Percentiles rank a stretch among this genome's conserved stretches.
Evolutionary conservation across 179 eudicot genomes (phyloP).

Genomic region (Beta macrorhiza): DNA sequence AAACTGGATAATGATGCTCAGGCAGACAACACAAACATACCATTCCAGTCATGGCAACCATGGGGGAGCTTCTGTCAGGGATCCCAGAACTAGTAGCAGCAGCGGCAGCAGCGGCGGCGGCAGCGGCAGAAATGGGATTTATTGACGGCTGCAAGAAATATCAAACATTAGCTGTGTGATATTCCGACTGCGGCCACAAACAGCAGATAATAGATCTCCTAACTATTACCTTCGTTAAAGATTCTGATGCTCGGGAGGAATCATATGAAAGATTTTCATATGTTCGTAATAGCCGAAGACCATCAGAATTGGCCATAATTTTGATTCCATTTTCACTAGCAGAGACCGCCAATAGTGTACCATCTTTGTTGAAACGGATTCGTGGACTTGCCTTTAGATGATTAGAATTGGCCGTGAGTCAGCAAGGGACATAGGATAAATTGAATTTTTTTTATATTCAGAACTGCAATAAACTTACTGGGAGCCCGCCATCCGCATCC

Average conservation of each 20-base stretch:
- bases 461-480: slow-evolving; percentile 47
- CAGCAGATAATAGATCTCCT: slow-evolving; percentile 7
- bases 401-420: slow-evolving; percentile 11
- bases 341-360: slow-evolving; percentile 80
- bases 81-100: slow-evolving; percentile 60
- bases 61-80: slow-evolving; percentile 62
- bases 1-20: not conserved
- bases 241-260: slow-evolving; percentile 66
- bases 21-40: slow-evolving; percentile 34
- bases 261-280: slow-evolving; percentile 63
- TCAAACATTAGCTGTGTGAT: slow-evolving; percentile 9
- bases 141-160: slow-evolving; percentile 54
- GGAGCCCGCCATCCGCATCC: slow-evolving; percentile 93
- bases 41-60: slow-evolving; percentile 53
- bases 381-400: slow-evolving; percentile 74
- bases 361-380: slow-evolving; percentile 90
- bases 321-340: slow-evolving; percentile 86
- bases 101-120: slow-evolving; percentile 40
- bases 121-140: slow-evolving; percentile 55
- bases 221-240: slow-evolving; percentile 54
- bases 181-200: not conserved
- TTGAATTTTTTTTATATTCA: not conserved
- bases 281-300: slow-evolving; percentile 59
- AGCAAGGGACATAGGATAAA: not conserved
- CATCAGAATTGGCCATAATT: slow-evolving; percentile 79